Conservation (phyloP, 495 filamentous ascomycete species). For the Choiromyces venosus region DNA sequence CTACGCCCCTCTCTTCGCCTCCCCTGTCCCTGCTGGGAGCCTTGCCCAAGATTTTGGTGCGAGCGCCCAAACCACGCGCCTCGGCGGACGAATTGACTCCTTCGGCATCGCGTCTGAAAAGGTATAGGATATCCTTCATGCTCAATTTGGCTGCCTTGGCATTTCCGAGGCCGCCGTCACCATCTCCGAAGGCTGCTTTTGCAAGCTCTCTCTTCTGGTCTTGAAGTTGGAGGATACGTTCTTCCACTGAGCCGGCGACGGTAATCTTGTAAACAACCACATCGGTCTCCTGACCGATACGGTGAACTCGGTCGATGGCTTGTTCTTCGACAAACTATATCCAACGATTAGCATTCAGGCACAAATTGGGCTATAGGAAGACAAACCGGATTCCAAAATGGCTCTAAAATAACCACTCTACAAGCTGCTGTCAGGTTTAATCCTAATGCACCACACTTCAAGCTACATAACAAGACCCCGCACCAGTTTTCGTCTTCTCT, state of each 20-base stretch:
- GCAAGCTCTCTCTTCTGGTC: slow-evolving; percentile 86
- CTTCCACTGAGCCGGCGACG: slow-evolving; percentile 77
- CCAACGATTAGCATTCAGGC: slow-evolving; percentile 13
- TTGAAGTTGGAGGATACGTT: slow-evolving; percentile 84
- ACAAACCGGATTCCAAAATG: slow-evolving; percentile 93
- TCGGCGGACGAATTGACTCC: slow-evolving; percentile 5
- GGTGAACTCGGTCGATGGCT: slow-evolving; percentile 95
- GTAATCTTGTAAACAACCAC: slow-evolving; percentile 93
- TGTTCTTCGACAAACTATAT: slow-evolving; percentile 88
- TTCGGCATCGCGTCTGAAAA: slow-evolving; percentile 77
- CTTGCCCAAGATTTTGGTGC: slow-evolving; percentile 32
- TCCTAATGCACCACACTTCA: slow-evolving; percentile 87
- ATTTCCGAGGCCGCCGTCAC: slow-evolving; percentile 50
- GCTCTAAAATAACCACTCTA: slow-evolving; percentile 89
- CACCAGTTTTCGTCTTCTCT: slow-evolving; percentile 43
- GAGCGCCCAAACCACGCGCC: slow-evolving; percentile 20
- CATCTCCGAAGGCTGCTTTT: slow-evolving; percentile 73
- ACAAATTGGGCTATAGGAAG: slow-evolving; percentile 12
- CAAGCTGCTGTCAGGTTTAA: slow-evolving; percentile 92
- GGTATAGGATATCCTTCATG: slow-evolving; percentile 84
- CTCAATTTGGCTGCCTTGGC: slow-evolving; percentile 71
- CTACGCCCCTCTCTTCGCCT: slow-evolving; percentile 19
- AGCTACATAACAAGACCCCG: slow-evolving; percentile 79
- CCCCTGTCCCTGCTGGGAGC: slow-evolving; percentile 18
- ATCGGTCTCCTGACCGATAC: slow-evolving; percentile 87